phyloP scores from a whole-genome alignment of 73 alveolate genomes.

The Paramecium bursaria region DNA sequence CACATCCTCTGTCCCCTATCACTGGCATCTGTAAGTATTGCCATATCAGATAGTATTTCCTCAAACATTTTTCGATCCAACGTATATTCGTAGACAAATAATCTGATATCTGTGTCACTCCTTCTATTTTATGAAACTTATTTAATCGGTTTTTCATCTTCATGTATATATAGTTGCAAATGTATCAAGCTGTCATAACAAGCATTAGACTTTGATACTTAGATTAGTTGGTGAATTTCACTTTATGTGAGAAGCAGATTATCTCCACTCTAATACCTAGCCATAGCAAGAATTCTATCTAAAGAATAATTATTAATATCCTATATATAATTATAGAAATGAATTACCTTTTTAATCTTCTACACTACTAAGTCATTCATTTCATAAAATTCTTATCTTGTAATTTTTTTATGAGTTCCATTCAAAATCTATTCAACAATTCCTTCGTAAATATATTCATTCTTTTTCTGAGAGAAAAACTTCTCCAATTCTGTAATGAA shows the following conservation, averaged over 20 bases:
- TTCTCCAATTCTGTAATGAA: slow-evolving; percentile 31
- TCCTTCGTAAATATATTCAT: not conserved
- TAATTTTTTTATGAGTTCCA: not conserved
- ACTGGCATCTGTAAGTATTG: slow-evolving; percentile 31
- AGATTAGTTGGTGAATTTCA: slow-evolving; percentile 1
- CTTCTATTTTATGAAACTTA: not conserved
- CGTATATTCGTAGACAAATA: slow-evolving; percentile 3
- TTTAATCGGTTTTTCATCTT: slow-evolving; percentile 3
- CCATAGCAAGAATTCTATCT: not conserved
- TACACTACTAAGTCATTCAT: not conserved
- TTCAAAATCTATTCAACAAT: not conserved
- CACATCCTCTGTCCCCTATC: slow-evolving; percentile 12
- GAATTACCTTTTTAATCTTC: slow-evolving; percentile 21
- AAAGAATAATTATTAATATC: not conserved
- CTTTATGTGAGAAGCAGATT: not conserved
- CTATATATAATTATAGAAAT: not conserved
- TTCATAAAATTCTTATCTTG: not conserved
- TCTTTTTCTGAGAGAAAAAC: not conserved
- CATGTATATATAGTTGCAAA: slow-evolving; percentile 33
- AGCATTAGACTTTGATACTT: slow-evolving; percentile 19
- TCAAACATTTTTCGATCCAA: not conserved
- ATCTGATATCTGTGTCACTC: not conserved
- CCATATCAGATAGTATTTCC: not conserved
- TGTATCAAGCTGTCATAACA: slow-evolving; percentile 20
- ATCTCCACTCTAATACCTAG: slow-evolving; percentile 38